Base-by-base conservation (phyloP, 805 yeast genomes). In the Yarrowia sp. region DNA sequence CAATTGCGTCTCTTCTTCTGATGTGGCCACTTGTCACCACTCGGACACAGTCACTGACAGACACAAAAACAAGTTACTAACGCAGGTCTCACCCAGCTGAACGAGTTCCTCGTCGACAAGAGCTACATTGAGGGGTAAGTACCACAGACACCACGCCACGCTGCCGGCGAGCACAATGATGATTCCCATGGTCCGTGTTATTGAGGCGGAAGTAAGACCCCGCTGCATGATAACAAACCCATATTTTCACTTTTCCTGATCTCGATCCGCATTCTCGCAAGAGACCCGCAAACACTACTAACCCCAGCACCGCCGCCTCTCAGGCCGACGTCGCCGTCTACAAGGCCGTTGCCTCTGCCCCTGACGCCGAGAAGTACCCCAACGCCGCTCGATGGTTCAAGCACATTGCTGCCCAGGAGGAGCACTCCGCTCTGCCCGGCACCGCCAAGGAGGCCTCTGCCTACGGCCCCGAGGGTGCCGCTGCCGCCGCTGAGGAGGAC, bases 331-430 rank as follows among this genome's bases (percentile, higher is more conserved):
- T 88, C 68, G 77, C 92, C 72, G 90, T 84, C 73, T 93, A 86
- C 93, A 85, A 90, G 84, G 91, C 97, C 80, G 93, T 77, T 35
- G 78, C 72, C 63, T 60, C 72, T 86, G 71, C 69, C 62, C 76
- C 78, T 58, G 76, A 73, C 59, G 73, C 74, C 55, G 68, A 88
- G 91, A 91, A 83, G 79, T 93, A 80, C 89, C 97, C 97, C 78
- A 86, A 88, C 79, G 91, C 91, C 76, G 80, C 97, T 76, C 92
- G 98, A 85, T 94, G 97, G 97, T 90, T 88, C 85, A 90, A 90
- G 87, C 97, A 93, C 88, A 88, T 93, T 76, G 94, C 96, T 77
- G 86, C 97, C 66, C 88, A 85, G 85, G 81, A 91, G 70, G 90
- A 83, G 72, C 96, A 90, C 78, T 90, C 90, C 74, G 90, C 93